phyloP scores from a whole-genome alignment of 257 asterid genomes.

The Solanum okadae region DNA sequence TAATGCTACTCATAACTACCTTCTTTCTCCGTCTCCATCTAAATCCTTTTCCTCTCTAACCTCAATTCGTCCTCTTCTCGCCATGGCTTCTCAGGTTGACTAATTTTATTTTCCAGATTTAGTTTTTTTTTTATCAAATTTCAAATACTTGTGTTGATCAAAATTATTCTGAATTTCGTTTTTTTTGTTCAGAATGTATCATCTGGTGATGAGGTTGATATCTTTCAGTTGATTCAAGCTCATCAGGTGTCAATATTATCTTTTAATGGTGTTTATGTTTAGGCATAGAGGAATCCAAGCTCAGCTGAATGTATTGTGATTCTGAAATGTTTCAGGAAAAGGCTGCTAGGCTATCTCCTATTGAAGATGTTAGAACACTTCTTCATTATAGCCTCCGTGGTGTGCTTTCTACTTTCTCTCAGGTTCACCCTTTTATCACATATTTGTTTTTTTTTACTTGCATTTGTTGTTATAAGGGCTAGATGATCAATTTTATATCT shows the following conservation, averaged over 20 bases:
- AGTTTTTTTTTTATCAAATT: background rate
- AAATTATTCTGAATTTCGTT: background rate
- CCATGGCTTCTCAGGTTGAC: conserved; percentile 10
- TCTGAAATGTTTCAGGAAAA: conserved; percentile 37
- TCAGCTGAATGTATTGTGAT: background rate
- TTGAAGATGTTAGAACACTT: conserved; percentile 68
- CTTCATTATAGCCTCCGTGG: conserved; percentile 76
- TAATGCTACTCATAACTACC: background rate
- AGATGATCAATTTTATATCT: background rate
- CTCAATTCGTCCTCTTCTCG: background rate
- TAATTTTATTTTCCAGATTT: background rate
- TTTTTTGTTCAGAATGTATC: conserved; percentile 28
- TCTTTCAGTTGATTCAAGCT: conserved; percentile 61
- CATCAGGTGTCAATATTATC: conserved; percentile 53
- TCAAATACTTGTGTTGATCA: background rate
- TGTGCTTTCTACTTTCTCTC: conserved; percentile 83
- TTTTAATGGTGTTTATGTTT: background rate
- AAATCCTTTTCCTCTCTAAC: background rate
- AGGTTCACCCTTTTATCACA: conserved; percentile 19
- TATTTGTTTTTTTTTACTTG: background rate
- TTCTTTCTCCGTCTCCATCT: background rate
- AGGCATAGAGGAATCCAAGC: background rate
- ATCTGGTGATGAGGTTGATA: conserved; percentile 17
- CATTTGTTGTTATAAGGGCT: background rate
- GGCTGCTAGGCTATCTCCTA: conserved; percentile 79